Percentiles rank a stretch among this genome's conserved stretches.
Conservation (phyloP, 2,329 filamentous ascomycete species). For the Bretziella fagacearum region DNA sequence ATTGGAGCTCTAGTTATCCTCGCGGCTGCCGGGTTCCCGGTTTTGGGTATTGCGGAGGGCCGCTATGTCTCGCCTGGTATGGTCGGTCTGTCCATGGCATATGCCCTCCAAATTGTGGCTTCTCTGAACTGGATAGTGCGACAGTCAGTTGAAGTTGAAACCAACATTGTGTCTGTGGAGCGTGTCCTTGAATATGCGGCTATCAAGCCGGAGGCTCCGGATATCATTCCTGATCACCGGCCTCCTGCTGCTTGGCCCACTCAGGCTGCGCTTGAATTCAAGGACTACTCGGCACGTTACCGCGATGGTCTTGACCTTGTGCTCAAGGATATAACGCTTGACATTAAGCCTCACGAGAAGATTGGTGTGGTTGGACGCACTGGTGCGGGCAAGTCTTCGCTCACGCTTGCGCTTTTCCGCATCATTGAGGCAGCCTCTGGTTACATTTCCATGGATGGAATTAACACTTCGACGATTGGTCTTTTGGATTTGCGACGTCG, state of each 20-base stretch:
- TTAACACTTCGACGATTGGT: conserved; percentile 83
- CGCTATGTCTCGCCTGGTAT: conserved; percentile 49
- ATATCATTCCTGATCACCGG: conserved; percentile 75
- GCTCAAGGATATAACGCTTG: conserved; percentile 77
- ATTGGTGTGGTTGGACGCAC: conserved; percentile 94
- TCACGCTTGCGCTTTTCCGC: conserved; percentile 84
- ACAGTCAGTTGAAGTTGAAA: conserved; percentile 98
- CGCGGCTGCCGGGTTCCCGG: conserved; percentile 62
- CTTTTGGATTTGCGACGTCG: conserved; percentile 74
- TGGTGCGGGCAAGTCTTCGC: conserved; percentile 85
- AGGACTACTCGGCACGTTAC: conserved; percentile 88
- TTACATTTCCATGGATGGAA: conserved; percentile 70
- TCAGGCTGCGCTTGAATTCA: conserved; percentile 73
- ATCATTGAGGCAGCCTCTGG: conserved; percentile 80
- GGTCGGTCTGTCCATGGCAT: conserved; percentile 91
- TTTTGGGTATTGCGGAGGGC: conserved; percentile 59
- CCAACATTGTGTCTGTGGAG: conserved; percentile 98
- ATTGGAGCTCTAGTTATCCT: conserved; percentile 91
- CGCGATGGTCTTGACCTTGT: conserved; percentile 79
- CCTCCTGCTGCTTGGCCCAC: conserved; percentile 85
- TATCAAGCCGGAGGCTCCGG: conserved; percentile 82
- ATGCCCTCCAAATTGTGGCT: conserved; percentile 90
- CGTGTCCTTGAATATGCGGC: conserved; percentile 88
- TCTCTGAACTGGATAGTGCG: conserved; percentile 98
- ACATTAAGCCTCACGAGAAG: conserved; percentile 94